Evolutionary conservation across 768 basidiomycete genomes (phyloP).

Genomic region (Naematelia encephala): DNA sequence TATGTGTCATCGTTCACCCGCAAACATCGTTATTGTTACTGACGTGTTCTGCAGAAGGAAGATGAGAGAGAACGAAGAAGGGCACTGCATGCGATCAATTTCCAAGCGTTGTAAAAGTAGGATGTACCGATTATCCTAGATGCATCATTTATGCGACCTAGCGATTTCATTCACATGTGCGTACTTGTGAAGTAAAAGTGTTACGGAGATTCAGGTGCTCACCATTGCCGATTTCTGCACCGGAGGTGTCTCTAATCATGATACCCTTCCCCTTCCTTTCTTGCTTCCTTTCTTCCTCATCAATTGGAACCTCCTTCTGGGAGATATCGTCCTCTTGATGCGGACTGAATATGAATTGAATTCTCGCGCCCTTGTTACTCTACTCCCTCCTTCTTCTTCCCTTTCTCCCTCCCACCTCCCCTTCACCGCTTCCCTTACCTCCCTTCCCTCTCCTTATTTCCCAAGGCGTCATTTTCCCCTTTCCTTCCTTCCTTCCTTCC

Average conservation of each 20-base stretch:
- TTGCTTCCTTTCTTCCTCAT: background rate
- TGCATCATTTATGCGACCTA: background rate
- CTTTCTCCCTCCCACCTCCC: background rate
- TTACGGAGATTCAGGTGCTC: too few relatives aligned
- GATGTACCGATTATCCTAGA: background rate
- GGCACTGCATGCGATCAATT: conserved; percentile 93
- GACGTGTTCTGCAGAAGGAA: conserved; percentile 62
- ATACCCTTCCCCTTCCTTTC: background rate
- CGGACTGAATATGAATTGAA: too few relatives aligned
- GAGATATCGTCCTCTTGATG: too few relatives aligned
- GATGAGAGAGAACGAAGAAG: conserved; percentile 86
- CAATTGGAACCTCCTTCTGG: too few relatives aligned
- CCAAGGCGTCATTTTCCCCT: background rate
- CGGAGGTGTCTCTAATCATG: too few relatives aligned
- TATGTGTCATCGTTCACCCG: conserved; percentile 48
- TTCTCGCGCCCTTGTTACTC: too few relatives aligned
- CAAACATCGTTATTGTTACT: background rate
- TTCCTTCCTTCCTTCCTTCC: background rate
- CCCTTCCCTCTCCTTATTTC: background rate
- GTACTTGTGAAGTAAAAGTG: too few relatives aligned
- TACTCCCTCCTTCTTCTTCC: background rate
- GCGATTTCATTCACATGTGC: too few relatives aligned
- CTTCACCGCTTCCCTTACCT: background rate
- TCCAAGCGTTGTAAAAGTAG: conserved; percentile 71
- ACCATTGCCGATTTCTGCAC: too few relatives aligned